Conservation (phyloP, 257 asterid genomes). For the Solanum pennellii region DNA sequence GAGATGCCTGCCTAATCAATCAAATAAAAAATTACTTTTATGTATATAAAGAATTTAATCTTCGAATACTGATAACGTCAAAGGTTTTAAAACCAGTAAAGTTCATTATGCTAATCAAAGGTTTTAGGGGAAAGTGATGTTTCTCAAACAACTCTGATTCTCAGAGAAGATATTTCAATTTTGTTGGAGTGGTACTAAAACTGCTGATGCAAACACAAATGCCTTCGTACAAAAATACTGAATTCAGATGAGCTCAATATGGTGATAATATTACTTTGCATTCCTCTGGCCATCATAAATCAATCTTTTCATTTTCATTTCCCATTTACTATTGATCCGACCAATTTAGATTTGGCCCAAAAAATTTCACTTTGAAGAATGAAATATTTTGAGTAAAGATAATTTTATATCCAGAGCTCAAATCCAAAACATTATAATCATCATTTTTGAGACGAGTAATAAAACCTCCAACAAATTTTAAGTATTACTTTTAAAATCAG, state of each 20-base stretch:
- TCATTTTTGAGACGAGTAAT: not conserved
- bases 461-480: not conserved
- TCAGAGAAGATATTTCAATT: not conserved
- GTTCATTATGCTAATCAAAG: not conserved
- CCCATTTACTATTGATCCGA: no score
- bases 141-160: not conserved
- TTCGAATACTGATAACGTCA: not conserved
- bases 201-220: not conserved
- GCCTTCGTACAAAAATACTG: not conserved
- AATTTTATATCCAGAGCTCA: no score
- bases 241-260: not conserved
- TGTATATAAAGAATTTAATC: not conserved
- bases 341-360: not conserved
- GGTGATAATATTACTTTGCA: not conserved
- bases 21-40: not conserved
- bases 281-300: no score
- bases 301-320: no score
- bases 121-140: not conserved
- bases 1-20: not conserved
- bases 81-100: not conserved
- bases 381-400: no score
- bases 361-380: not conserved
- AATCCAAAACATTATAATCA: fast-evolving
- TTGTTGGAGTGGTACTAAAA: not conserved
- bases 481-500: not conserved